phyloP scores from a whole-genome alignment of 2,329 filamentous ascomycete genomes.

The Penicillium digitatum region DNA sequence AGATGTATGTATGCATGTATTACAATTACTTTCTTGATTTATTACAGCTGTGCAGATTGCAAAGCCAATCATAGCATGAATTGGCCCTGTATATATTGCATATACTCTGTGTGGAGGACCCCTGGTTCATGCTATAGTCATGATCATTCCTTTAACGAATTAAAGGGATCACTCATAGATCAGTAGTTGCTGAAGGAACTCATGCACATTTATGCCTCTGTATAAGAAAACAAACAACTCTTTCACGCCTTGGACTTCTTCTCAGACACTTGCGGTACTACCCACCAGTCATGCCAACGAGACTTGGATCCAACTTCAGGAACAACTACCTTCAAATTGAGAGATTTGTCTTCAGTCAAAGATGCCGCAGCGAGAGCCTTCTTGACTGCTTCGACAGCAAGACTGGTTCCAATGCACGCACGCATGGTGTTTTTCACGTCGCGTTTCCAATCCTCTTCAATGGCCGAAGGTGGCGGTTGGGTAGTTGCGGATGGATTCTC shows the following conservation, averaged over 20 bases:
- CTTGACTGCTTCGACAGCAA: conserved; percentile 59
- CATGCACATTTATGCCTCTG: not conserved
- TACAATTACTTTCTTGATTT: no score
- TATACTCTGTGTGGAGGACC: not conserved
- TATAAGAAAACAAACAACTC: not conserved
- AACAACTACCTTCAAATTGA: conserved; percentile 35
- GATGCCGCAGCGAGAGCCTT: conserved; percentile 48
- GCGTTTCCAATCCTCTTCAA: conserved; percentile 59
- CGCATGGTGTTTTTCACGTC: conserved; percentile 60
- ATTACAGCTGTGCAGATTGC: no score
- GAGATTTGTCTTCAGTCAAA: not conserved
- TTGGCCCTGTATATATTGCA: not conserved
- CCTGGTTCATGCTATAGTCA: conserved; percentile 1
- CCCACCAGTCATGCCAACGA: conserved; percentile 47
- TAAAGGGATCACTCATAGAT: conserved; percentile 3
- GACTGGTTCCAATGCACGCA: conserved; percentile 66
- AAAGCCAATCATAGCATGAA: no score
- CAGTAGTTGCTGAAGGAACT: not conserved
- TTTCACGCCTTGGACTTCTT: conserved; percentile 10
- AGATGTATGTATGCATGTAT: not conserved
- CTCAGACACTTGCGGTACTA: conserved; percentile 40
- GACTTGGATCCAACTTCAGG: conserved; percentile 38
- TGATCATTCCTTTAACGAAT: conserved; percentile 3
- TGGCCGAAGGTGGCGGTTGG: conserved; percentile 39
- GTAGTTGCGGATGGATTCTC: conserved; percentile 12